A percentile compares a stretch with the other conserved stretches of the same genome.
Conservation (phyloP, 768 basidiomycete genomes). For the Boletus patriciae region DNA sequence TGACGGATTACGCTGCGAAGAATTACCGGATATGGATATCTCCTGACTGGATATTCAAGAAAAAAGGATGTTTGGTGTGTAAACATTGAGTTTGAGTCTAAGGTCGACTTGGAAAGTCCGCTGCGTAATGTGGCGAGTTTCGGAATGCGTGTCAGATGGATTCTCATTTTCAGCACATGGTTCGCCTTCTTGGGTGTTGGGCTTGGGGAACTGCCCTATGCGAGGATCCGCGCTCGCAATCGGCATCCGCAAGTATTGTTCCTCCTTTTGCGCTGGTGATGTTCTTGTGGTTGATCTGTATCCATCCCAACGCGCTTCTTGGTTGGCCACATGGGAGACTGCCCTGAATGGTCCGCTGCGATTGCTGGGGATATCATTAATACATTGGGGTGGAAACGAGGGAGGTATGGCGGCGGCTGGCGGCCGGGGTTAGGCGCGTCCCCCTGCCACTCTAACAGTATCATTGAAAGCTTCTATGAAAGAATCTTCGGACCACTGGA, state of each 20-base stretch:
- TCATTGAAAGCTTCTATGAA: slow-evolving; percentile 8
- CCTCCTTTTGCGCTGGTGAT: slow-evolving; percentile 32
- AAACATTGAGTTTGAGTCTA: slow-evolving; percentile 19
- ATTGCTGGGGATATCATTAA: not conserved
- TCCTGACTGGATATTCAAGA: too few relatives aligned
- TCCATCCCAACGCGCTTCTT: slow-evolving; percentile 48
- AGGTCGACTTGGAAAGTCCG: slow-evolving; percentile 5
- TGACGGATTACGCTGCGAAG: too few relatives aligned
- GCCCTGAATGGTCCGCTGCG: slow-evolving; percentile 36
- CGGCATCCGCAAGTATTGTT: slow-evolving; percentile 16
- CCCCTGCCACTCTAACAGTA: slow-evolving; percentile 10
- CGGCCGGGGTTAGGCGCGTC: slow-evolving; percentile 5
- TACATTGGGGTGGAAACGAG: not conserved
- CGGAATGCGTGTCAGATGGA: not conserved
- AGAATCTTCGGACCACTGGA: slow-evolving; percentile 10
- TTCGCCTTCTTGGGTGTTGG: not conserved
- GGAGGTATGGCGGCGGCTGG: not conserved
- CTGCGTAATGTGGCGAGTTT: slow-evolving; percentile 5
- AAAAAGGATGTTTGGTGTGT: too few relatives aligned
- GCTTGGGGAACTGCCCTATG: slow-evolving; percentile 13
- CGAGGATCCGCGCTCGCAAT: slow-evolving; percentile 18
- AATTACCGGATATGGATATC: too few relatives aligned
- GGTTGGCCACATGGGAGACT: slow-evolving; percentile 43
- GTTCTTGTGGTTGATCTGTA: slow-evolving; percentile 20
- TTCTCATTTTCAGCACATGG: slow-evolving; percentile 2